Conservation (phyloP, 257 asterid genomes). For the Fraxinus americana region DNA sequence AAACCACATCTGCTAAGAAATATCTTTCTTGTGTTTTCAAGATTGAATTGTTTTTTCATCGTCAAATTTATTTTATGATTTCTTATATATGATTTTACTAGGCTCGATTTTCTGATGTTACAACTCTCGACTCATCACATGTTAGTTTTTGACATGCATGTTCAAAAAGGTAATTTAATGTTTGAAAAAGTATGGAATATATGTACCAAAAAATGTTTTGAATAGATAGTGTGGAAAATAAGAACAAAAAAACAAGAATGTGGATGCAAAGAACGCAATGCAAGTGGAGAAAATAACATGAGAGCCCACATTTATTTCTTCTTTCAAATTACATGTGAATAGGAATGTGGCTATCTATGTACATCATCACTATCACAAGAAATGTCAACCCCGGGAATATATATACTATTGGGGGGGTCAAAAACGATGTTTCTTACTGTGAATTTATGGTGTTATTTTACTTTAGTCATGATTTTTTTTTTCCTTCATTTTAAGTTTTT, state of each 20-base stretch:
- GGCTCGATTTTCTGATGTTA: neutral
- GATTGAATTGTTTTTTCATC: too few relatives aligned
- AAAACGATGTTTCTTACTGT: neutral
- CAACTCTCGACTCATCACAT: neutral
- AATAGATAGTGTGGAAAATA: constrained; percentile 16
- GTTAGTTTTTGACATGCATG: neutral
- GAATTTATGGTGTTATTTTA: neutral
- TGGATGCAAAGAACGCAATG: constrained; percentile 23
- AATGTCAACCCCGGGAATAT: neutral
- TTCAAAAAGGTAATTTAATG: neutral
- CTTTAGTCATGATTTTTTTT: too few relatives aligned
- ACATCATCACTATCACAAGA: neutral
- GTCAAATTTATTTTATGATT: too few relatives aligned
- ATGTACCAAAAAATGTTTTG: neutral
- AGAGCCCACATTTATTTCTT: constrained; percentile 41
- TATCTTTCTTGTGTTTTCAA: too few relatives aligned
- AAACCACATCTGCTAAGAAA: too few relatives aligned
- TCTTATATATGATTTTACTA: neutral
- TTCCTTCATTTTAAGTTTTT: too few relatives aligned
- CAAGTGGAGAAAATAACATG: constrained; percentile 32
- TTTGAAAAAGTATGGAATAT: neutral
- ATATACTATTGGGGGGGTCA: neutral
- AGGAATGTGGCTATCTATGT: neutral
- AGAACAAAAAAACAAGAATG: constrained; percentile 20
- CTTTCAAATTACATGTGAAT: neutral